Conservation (phyloP, 208 protist species). For the Naegleria gruberi region DNA sequence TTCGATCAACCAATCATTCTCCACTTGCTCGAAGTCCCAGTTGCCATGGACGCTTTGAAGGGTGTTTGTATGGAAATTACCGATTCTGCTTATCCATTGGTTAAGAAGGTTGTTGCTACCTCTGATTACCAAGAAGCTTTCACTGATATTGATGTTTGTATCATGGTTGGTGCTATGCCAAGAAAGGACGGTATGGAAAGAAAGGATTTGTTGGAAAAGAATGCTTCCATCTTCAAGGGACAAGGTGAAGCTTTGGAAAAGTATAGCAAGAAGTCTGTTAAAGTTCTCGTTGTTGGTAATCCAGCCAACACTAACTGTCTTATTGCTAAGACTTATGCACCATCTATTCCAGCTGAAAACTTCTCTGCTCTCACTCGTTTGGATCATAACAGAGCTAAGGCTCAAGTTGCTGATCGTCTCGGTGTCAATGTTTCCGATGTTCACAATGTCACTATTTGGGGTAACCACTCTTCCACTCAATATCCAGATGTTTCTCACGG, state of each 20-base stretch:
- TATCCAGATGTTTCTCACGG: slow-evolving; percentile 78
- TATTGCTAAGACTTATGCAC: slow-evolving; percentile 40
- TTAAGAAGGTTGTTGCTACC: slow-evolving; percentile 62
- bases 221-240: slow-evolving; percentile 84
- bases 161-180: slow-evolving; percentile 72
- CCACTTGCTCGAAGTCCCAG: slow-evolving; percentile 73
- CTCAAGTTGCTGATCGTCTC: slow-evolving; percentile 64
- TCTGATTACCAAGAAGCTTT: slow-evolving; percentile 67
- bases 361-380: slow-evolving; percentile 90
- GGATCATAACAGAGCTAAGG: slow-evolving; percentile 86
- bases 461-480: slow-evolving; percentile 88
- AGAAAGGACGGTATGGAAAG: slow-evolving; percentile 89
- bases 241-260: slow-evolving; percentile 76
- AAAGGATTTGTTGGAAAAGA: slow-evolving; percentile 85
- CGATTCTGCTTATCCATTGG: slow-evolving; percentile 80
- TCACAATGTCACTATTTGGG: slow-evolving; percentile 85
- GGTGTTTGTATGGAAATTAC: slow-evolving; percentile 80
- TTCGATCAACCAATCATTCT: slow-evolving; percentile 69
- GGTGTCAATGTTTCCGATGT: slow-evolving; percentile 57
- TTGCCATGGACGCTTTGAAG: slow-evolving; percentile 57
- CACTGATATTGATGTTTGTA: slow-evolving; percentile 58
- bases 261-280: slow-evolving; percentile 65
- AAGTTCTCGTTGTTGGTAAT: slow-evolving; percentile 87
- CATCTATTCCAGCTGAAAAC: slow-evolving; percentile 67
- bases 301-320: slow-evolving; percentile 95